Conservation (phyloP, 805 yeast species). For the Lachancea lanzarotensis region DNA sequence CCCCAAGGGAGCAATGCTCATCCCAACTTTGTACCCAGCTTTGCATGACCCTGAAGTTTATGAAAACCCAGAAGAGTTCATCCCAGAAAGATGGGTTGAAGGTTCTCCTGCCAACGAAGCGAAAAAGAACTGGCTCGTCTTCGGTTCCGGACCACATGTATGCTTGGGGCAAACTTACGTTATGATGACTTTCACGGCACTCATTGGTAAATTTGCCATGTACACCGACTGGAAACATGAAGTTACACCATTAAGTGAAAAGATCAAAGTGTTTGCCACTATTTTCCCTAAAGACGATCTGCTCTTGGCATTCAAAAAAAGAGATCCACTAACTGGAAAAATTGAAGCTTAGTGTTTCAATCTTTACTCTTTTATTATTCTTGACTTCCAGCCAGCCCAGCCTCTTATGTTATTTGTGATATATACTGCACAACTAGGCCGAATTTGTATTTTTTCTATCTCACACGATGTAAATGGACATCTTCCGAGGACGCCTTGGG, state of each 20-base stretch:
- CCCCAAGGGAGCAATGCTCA: constrained; percentile 95
- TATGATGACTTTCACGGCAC: constrained; percentile 77
- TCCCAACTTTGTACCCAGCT: constrained; percentile 93
- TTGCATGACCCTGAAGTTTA: constrained; percentile 96
- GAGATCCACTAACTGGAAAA: constrained; percentile 46
- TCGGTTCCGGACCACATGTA: constrained; percentile 95
- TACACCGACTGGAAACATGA: constrained; percentile 74
- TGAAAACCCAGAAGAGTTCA: constrained; percentile 87
- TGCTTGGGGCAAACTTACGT: constrained; percentile 95
- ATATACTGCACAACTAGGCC: constrained; percentile 1
- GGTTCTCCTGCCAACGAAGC: constrained; percentile 70
- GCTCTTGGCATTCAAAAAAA: constrained; percentile 61
- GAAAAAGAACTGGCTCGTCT: constrained; percentile 90
- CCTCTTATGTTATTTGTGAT: constrained; percentile 3
- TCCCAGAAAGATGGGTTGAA: constrained; percentile 92
- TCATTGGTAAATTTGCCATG: constrained; percentile 87
- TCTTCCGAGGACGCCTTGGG: neutral
- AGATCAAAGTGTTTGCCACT: constrained; percentile 94
- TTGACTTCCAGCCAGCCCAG: constrained; percentile 4
- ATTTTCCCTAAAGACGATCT: constrained; percentile 97
- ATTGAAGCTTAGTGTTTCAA: constrained; percentile 5
- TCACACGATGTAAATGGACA: neutral
- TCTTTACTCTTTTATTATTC: neutral
- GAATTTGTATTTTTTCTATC: neutral
- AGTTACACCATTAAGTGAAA: constrained; percentile 78